Evolutionary conservation across 1,284 basidiomycete species (phyloP).

Genomic region (Pisolithus thermaeus): DNA sequence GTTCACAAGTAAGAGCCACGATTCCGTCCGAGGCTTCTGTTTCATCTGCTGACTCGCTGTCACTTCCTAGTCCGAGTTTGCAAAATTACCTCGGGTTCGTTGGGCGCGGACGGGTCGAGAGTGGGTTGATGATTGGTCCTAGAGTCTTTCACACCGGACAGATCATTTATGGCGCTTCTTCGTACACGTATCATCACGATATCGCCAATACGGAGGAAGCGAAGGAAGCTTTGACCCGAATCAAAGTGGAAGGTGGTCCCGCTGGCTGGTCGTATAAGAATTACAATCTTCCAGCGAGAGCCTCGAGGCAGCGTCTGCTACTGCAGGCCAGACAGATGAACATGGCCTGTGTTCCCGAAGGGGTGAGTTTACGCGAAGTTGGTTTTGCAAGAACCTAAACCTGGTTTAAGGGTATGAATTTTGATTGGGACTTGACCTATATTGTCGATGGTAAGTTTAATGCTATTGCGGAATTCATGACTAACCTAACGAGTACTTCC

Average conservation of each 20-base stretch:
- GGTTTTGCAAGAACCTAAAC: neutral
- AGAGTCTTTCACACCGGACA: conserved; percentile 65
- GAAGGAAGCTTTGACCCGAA: conserved; percentile 53
- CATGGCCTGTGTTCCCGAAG: conserved; percentile 71
- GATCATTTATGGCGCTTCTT: conserved; percentile 59
- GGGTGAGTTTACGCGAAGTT: conserved; percentile 28
- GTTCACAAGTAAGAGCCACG: conserved; percentile 56
- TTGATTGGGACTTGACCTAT: conserved; percentile 71
- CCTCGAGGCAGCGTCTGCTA: conserved; percentile 63
- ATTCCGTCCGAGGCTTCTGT: neutral
- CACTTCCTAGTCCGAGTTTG: conserved; percentile 52
- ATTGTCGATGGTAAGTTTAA: conserved; percentile 54
- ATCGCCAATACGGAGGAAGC: conserved; percentile 59
- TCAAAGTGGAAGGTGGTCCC: conserved; percentile 66
- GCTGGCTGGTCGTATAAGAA: conserved; percentile 71
- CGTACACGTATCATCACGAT: conserved; percentile 50
- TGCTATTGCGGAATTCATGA: neutral
- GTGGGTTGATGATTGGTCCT: conserved; percentile 60
- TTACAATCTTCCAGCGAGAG: conserved; percentile 63
- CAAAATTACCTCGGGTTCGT: conserved; percentile 54
- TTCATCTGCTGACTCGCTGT: neutral
- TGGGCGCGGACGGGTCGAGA: conserved; percentile 62
- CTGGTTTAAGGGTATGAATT: conserved; percentile 60
- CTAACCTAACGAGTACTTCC: conserved; percentile 5
- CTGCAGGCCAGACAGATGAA: conserved; percentile 52